Conservation (phyloP, 192 early-diverging fungal species). For the Rhizoclosmatium sp. region DNA sequence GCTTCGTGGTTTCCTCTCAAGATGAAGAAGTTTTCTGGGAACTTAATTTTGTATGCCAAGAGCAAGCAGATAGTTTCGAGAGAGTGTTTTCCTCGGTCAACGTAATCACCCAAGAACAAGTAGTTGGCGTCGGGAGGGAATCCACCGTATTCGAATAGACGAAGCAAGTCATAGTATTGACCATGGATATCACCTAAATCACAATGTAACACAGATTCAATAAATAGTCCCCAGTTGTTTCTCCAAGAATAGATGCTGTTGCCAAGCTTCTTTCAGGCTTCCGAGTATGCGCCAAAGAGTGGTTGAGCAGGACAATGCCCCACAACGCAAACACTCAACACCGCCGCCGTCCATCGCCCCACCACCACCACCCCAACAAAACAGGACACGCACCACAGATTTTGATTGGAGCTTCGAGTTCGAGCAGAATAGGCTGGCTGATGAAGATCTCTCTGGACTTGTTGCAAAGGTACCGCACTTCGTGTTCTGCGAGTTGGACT, state of each 20-base stretch:
- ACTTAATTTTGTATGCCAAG: conserved; percentile 99
- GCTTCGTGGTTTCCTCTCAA: conserved; percentile 98
- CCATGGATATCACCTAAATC: conserved; percentile 84
- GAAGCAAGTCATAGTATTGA: conserved; percentile 96
- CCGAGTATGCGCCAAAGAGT: too few species aligned
- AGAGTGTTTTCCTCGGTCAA: conserved; percentile 97
- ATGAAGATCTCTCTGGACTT: conserved; percentile 96
- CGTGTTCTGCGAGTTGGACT: conserved; percentile 92
- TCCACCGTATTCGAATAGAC: conserved; percentile 95
- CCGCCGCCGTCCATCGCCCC: not conserved
- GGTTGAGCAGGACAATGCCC: not conserved
- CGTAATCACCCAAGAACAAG: conserved; percentile 97
- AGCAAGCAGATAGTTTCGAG: conserved; percentile 97
- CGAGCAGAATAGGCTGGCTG: conserved; percentile 89
- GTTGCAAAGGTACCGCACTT: conserved; percentile 94
- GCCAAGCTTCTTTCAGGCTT: too few species aligned
- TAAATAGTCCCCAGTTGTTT: too few species aligned
- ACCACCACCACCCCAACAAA: not conserved
- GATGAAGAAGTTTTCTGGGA: conserved; percentile 99
- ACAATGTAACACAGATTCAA: not conserved
- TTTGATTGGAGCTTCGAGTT: conserved; percentile 94
- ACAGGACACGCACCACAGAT: conserved; percentile 79
- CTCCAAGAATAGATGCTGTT: too few species aligned
- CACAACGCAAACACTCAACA: not conserved
- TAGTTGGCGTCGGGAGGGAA: conserved; percentile 97